Percentiles rank a stretch among this genome's conserved stretches.
Evolutionary conservation across 179 eudicot species (phyloP).

Genomic region (Beta lomatogona): DNA sequence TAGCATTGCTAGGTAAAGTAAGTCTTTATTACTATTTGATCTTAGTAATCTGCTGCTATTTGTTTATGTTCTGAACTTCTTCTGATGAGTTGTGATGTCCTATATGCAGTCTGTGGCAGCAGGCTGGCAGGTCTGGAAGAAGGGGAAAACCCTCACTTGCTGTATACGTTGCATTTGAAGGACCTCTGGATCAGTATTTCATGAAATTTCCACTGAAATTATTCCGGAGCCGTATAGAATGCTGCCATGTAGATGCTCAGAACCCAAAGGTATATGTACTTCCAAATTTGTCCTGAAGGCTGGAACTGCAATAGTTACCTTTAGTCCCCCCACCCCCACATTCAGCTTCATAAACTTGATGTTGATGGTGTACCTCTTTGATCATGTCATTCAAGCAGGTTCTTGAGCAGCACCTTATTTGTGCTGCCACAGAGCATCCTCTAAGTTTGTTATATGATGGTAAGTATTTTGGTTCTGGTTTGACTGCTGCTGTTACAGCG

Average conservation of each 20-base stretch:
- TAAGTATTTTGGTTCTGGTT: constrained; percentile 76
- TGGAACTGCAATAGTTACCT: not conserved
- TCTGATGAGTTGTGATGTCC: constrained; percentile 6
- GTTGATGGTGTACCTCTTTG: constrained; percentile 18
- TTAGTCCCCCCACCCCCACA: no score
- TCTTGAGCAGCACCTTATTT: constrained; percentile 83
- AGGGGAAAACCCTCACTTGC: constrained; percentile 92
- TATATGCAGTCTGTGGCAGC: constrained; percentile 82
- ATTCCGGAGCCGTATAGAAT: constrained; percentile 78
- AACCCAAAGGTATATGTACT: constrained; percentile 64
- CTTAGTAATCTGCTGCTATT: not conserved
- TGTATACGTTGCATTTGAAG: constrained; percentile 94
- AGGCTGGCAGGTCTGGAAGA: constrained; percentile 99
- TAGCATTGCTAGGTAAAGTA: constrained; percentile 80
- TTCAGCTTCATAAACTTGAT: not conserved
- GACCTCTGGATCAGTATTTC: constrained; percentile 96
- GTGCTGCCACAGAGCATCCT: constrained; percentile 91
- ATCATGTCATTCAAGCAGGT: constrained; percentile 47
- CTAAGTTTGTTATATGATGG: constrained; percentile 73
- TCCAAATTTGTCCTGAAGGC: not conserved
- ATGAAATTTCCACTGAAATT: constrained; percentile 88
- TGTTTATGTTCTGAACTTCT: not conserved
- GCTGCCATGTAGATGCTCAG: constrained; percentile 90
- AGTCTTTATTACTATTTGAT: constrained; percentile 20
- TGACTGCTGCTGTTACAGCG: constrained; percentile 44